phyloP scores from a whole-genome alignment of 1,284 basidiomycete genomes.

The Farysia itapuensis region DNA sequence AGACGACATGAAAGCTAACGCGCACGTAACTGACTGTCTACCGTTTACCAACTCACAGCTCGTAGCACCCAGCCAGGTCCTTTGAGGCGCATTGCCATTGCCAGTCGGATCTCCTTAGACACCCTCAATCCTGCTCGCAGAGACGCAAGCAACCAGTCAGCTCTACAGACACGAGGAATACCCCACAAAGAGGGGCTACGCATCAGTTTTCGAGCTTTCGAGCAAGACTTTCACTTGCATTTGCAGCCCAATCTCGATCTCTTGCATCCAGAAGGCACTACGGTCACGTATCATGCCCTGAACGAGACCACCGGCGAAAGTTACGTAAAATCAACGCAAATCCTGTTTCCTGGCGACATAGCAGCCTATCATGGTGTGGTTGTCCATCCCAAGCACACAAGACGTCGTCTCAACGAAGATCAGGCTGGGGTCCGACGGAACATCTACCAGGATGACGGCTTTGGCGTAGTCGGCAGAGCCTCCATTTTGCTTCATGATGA shows the following conservation, averaged over 20 bases:
- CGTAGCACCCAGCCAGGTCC: background rate
- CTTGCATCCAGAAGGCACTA: constrained; percentile 46
- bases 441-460: constrained; percentile 23
- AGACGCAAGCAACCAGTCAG: background rate
- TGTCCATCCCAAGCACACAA: constrained; percentile 29
- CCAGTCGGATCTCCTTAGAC: background rate
- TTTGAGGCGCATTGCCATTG: background rate
- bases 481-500: constrained; percentile 49
- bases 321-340: constrained; percentile 17
- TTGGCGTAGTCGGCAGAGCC: constrained; percentile 45
- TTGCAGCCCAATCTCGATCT: constrained; percentile 45
- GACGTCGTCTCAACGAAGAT: constrained; percentile 39
- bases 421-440: constrained; percentile 35
- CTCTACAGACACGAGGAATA: background rate
- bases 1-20: no score
- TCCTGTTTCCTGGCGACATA: constrained; percentile 36
- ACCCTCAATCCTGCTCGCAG: background rate
- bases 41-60: no score
- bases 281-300: constrained; percentile 25
- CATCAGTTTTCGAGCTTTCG: constrained; percentile 46
- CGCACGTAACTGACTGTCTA: no score
- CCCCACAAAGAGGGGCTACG: constrained; percentile 23
- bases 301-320: constrained; percentile 26
- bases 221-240: constrained; percentile 46
- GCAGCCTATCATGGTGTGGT: constrained; percentile 53